Percentiles rank a stretch among this genome's conserved stretches.
These are phyloP conservation scores for Colletotrichum musicola DNA, from an alignment of 2,329 filamentous ascomycete genomes.

Conservation along the genomic window DNA sequence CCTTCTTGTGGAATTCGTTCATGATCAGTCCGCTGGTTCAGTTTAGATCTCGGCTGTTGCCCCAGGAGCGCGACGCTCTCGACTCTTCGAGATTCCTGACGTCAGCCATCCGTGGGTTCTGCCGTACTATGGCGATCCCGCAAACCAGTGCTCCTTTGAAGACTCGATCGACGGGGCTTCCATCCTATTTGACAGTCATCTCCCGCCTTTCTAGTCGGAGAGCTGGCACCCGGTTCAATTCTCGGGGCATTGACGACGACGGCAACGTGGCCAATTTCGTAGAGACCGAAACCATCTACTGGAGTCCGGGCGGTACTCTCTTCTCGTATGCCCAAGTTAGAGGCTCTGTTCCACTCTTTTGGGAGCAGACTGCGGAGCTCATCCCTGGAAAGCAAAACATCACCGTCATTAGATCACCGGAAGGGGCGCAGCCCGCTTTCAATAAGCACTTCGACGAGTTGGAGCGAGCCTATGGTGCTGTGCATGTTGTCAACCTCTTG, in stretches of 20 bases:
- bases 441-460: conserved; percentile 94
- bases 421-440: conserved; percentile 94
- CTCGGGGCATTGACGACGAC: conserved; percentile 97
- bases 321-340: conserved; percentile 96
- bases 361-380: conserved; percentile 92
- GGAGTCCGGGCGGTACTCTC: conserved; percentile 80
- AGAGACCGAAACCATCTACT: conserved; percentile 95
- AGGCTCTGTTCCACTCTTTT: conserved; percentile 95
- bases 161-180: conserved; percentile 75
- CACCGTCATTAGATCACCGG: conserved; percentile 85
- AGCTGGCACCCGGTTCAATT: conserved; percentile 95
- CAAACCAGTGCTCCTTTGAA: conserved; percentile 79
- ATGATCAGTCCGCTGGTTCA: conserved; percentile 95
- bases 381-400: conserved; percentile 96
- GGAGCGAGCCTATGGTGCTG: conserved; percentile 86
- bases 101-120: conserved; percentile 94
- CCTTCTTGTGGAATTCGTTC: conserved; percentile 97
- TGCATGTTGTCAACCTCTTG: conserved; percentile 95
- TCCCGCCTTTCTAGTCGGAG: conserved; percentile 90
- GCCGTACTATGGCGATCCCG: conserved; percentile 86
- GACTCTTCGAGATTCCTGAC: conserved; percentile 91
- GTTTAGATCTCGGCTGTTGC: conserved; percentile 85
- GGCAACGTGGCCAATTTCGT: conserved; percentile 98
- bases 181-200: conserved; percentile 88
- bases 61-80: conserved; percentile 80